Base-by-base conservation (phyloP, 179 eudicot species). In the Beta lomatogona region DNA sequence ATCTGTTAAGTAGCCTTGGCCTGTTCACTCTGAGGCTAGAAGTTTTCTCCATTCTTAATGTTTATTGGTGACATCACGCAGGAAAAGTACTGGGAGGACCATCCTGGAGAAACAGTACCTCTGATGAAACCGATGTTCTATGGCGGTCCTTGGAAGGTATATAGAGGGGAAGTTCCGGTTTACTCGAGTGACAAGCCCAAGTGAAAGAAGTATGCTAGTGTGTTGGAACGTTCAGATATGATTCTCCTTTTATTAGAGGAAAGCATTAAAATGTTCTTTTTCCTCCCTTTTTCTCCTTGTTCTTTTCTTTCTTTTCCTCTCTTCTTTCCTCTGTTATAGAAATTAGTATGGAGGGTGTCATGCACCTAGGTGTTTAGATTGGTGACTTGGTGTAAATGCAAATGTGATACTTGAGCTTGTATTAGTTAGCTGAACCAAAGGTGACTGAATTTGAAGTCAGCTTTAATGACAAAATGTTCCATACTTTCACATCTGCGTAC, bases 81-180 rank as follows among this genome's bases (percentile, higher is more conserved):
- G 77, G 77, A 73, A 54, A 73, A 73, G 44, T 73, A 73, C 22
- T 73, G 77, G 77, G 77, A 73, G 55, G 77, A 73, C 21, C 77
- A 73, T 73, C 77, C 77, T 6, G 77, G 77, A 73, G 46, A 73
- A 45, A 36, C 45, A 16, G 77, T 55, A 73, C 77, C 77, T 73
- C 63, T 73, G 77, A 73, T 73, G 77, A 73, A 73, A 73, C 77
- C 77, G 15, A 73, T 73, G 77, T 73, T 73, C 22, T 73, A 73
- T 55, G 77, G 77, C 31, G 77, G 77, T 55, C 77, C 77, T 28
- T 73, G 77, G 77, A 73, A 55, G 19, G 77, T 73, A 55, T 73
- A 73, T 61, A 73, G 77, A 73, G 77, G 77, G n/a, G 77, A 73
- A 36, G 77, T 73, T 73, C 77, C 77, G 55, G 64, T 73, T 18